phyloP scores from a whole-genome alignment of 345 rosid genomes.

The Linum usitatissimum region DNA sequence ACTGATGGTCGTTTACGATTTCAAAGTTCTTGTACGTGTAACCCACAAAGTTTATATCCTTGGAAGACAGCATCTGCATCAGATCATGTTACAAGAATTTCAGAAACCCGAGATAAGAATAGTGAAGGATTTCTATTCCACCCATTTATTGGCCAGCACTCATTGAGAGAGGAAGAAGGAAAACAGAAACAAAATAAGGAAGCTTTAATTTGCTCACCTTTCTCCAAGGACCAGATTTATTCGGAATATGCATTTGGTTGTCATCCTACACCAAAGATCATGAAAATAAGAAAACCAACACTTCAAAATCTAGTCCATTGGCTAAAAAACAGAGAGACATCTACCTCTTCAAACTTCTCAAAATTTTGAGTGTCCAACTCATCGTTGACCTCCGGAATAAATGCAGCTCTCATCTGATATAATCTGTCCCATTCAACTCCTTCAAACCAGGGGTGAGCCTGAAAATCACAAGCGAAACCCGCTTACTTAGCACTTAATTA shows the following conservation, averaged over 20 bases:
- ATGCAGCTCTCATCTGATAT: constrained; percentile 4
- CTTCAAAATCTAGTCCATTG: neutral
- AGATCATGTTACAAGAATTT: constrained; percentile 1
- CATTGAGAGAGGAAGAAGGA: neutral
- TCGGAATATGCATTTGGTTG: constrained; percentile 17
- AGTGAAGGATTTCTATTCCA: neutral
- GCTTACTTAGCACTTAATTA: neutral
- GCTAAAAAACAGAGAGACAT: neutral
- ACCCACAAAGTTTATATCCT: constrained; percentile 28
- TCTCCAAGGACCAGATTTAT: constrained; percentile 29
- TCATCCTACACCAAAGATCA: constrained; percentile 16
- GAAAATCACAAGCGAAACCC: neutral
- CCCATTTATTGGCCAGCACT: neutral
- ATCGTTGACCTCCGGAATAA: constrained; percentile 5
- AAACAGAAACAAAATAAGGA: neutral
- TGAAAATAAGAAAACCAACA: constrained; percentile 4
- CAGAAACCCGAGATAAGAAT: neutral
- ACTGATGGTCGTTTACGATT: constrained; percentile 22
- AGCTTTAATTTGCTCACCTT: constrained; percentile 18
- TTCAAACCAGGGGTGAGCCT: constrained; percentile 6
- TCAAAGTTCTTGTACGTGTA: constrained; percentile 30
- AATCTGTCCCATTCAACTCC: constrained; percentile 3
- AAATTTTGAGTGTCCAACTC: constrained; percentile 7
- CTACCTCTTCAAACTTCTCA: constrained; percentile 7
- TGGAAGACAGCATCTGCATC: constrained; percentile 20